Evolutionary conservation across 345 rosid species (phyloP).

Genomic region (Populus pruinosa): DNA sequence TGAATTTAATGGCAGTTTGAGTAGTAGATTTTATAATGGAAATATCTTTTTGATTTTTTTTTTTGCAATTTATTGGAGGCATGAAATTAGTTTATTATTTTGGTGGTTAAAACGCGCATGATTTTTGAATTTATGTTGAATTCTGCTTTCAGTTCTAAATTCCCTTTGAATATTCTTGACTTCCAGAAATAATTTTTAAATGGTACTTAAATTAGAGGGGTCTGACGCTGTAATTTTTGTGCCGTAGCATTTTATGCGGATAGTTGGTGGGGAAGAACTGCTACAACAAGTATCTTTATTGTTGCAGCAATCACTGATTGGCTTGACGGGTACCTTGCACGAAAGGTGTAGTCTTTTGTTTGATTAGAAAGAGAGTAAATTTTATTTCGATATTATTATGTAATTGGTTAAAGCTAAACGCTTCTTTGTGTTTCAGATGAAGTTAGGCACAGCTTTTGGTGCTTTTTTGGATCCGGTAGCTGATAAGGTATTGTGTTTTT

Average conservation of each 20-base stretch:
- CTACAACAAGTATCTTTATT: constrained; percentile 83
- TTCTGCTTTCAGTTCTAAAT: neutral
- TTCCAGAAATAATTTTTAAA: neutral
- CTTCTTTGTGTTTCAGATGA: constrained; percentile 57
- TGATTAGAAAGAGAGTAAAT: neutral
- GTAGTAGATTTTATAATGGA: neutral
- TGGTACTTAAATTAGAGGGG: neutral
- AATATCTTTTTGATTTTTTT: neutral
- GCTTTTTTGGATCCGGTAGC: constrained; percentile 99
- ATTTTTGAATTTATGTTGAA: neutral
- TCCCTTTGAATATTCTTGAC: neutral
- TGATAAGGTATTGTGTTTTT: constrained; percentile 58
- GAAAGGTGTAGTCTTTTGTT: constrained; percentile 53
- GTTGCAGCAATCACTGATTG: constrained; percentile 97
- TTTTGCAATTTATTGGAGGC: neutral
- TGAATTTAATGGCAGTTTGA: neutral
- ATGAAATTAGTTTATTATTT: neutral
- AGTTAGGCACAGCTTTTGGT: constrained; percentile 80
- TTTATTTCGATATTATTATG: neutral
- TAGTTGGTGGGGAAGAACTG: constrained; percentile 88
- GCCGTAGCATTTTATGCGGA: constrained; percentile 78
- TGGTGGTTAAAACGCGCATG: neutral
- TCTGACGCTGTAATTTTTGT: constrained; percentile 8
- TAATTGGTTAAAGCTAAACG: neutral
- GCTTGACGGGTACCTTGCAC: constrained; percentile 97